Evolutionary conservation across 2,329 filamentous ascomycete species (phyloP).

Genomic region (Fusarium illudens): DNA sequence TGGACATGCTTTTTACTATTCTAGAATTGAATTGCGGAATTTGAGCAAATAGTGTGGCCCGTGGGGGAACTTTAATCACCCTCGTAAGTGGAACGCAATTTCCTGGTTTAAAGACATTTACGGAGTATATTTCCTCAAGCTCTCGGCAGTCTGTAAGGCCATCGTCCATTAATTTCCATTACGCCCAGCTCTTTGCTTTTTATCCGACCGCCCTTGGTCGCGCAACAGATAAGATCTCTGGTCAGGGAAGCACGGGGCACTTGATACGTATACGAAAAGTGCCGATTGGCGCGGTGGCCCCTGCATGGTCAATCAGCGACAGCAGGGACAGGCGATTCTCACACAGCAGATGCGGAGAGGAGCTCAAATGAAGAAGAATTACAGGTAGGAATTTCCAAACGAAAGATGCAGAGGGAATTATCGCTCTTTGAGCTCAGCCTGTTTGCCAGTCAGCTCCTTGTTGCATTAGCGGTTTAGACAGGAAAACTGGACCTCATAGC

Average conservation of each 20-base stretch:
- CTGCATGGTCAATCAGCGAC: slow-evolving; percentile 8
- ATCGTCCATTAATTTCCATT: not conserved
- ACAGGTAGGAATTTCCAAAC: not conserved
- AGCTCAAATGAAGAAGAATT: not conserved
- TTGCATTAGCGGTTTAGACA: not conserved
- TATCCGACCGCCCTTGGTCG: not conserved
- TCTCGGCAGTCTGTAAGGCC: not conserved
- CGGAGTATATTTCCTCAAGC: too few species aligned
- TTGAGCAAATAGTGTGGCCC: not conserved
- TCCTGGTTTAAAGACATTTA: not conserved
- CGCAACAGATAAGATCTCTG: not conserved
- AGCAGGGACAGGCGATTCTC: slow-evolving; percentile 21
- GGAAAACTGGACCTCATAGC: not conserved
- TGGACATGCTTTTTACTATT: not conserved
- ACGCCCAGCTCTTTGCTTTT: not conserved
- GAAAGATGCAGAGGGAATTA: not conserved
- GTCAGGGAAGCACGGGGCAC: slow-evolving; percentile 1
- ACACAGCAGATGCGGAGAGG: slow-evolving; percentile 13
- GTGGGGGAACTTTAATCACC: not conserved
- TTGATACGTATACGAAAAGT: slow-evolving; percentile 7
- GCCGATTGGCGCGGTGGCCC: slow-evolving; percentile 14
- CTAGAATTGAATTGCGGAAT: not conserved
- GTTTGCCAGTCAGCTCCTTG: not conserved
- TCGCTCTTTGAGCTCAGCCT: not conserved
- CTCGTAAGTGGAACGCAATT: not conserved